A percentile compares a stretch with the other conserved stretches of the same genome.
These are phyloP conservation scores for Penicillium sp. DNA, from an alignment of 2,329 filamentous ascomycete genomes.

Conservation along the genomic window DNA sequence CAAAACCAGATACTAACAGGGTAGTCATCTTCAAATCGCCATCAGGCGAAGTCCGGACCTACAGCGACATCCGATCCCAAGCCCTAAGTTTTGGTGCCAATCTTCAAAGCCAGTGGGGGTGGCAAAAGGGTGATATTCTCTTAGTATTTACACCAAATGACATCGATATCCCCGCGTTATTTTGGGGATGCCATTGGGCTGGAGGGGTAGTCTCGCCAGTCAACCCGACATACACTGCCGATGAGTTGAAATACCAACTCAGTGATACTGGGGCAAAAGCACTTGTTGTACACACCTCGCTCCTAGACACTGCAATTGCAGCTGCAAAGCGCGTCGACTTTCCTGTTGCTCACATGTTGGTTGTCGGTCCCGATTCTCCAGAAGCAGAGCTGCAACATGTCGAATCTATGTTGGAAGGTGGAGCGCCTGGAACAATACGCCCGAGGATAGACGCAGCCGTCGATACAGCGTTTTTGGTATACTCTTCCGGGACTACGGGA, in stretches of 20 bases:
- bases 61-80: neutral
- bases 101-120: slow-evolving; percentile 11
- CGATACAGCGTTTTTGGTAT: slow-evolving; percentile 29
- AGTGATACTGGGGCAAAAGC: slow-evolving; percentile 14
- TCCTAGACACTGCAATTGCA: slow-evolving; percentile 5
- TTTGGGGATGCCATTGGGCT: slow-evolving; percentile 20
- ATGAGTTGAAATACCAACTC: slow-evolving; percentile 17
- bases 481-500: slow-evolving; percentile 35
- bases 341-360: slow-evolving; percentile 8
- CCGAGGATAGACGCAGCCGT: slow-evolving; percentile 4
- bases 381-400: neutral
- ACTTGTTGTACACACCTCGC: slow-evolving; percentile 10
- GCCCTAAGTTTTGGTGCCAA: slow-evolving; percentile 14
- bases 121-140: slow-evolving; percentile 21
- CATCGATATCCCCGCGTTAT: slow-evolving; percentile 16
- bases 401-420: neutral
- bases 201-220: slow-evolving; percentile 21
- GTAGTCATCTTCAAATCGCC: neutral
- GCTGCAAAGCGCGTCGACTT: slow-evolving; percentile 9
- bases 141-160: slow-evolving; percentile 18
- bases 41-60: neutral
- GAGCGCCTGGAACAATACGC: neutral
- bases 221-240: slow-evolving; percentile 16
- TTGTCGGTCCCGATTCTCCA: neutral
- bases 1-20: neutral